phyloP scores from a whole-genome alignment of 2,329 filamentous ascomycete genomes.

The Aschersonia sp. region DNA sequence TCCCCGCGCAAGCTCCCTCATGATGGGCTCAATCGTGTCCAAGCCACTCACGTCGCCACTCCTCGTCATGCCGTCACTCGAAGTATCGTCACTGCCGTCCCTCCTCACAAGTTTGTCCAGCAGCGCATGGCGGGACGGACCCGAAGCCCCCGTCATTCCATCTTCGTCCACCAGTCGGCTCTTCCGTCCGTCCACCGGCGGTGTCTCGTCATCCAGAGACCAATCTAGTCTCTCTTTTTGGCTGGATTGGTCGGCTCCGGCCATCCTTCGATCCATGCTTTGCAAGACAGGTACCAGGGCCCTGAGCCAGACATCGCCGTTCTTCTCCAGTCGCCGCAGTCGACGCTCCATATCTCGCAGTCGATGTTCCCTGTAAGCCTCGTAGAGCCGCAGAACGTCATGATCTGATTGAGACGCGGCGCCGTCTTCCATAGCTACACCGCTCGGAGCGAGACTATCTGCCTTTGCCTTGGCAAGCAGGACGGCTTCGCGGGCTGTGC shows the following conservation, averaged over 20 bases:
- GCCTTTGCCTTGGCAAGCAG: slow-evolving; percentile 9
- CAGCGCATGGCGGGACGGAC: slow-evolving; percentile 14
- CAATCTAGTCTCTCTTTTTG: slow-evolving; percentile 11
- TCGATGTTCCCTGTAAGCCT: slow-evolving; percentile 25
- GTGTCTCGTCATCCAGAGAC: slow-evolving; percentile 17
- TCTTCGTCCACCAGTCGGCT: slow-evolving; percentile 5
- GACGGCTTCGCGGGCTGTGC: slow-evolving; percentile 9
- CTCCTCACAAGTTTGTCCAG: slow-evolving; percentile 11
- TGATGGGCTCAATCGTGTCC: slow-evolving; percentile 27
- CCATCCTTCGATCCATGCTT: slow-evolving; percentile 24
- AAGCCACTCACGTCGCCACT: slow-evolving; percentile 19
- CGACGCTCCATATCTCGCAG: slow-evolving; percentile 32
- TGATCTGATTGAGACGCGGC: slow-evolving; percentile 12
- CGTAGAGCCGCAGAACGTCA: slow-evolving; percentile 22
- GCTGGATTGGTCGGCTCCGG: slow-evolving; percentile 6
- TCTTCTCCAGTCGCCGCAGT: slow-evolving; percentile 28
- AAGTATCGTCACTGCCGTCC: slow-evolving; percentile 7
- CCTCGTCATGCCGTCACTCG: slow-evolving; percentile 11
- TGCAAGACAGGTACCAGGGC: slow-evolving; percentile 30
- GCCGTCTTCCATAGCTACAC: slow-evolving; percentile 11
- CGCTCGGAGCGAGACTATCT: slow-evolving; percentile 8
- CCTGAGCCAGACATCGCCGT: slow-evolving; percentile 29
- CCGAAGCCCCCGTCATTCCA: slow-evolving; percentile 10
- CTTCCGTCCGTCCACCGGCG: slow-evolving; percentile 3
- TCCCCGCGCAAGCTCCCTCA: slow-evolving; percentile 24